Evolutionary conservation across 2,329 filamentous ascomycete genomes (phyloP).

Genomic region (Myotisia sp.): DNA sequence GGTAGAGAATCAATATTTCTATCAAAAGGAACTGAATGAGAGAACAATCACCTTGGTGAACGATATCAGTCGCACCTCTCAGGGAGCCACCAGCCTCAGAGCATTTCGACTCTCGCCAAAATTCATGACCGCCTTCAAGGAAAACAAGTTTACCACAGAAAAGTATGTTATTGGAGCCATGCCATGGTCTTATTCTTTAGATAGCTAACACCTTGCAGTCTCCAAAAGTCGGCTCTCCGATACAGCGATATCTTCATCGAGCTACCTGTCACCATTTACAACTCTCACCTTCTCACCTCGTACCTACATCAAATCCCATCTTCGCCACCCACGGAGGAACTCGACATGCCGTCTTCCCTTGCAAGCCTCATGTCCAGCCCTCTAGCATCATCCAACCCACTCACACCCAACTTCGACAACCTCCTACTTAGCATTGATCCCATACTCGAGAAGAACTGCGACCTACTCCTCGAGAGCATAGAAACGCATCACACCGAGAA

Average conservation of each 20-base stretch:
- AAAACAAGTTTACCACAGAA: constrained; percentile 94
- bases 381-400: constrained; percentile 44
- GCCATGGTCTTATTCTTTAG: constrained; percentile 3
- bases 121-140: constrained; percentile 88
- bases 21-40: constrained; percentile 85
- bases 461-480: constrained; percentile 89
- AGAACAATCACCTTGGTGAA: constrained; percentile 79
- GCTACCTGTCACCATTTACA: constrained; percentile 78
- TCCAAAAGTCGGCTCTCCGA: constrained; percentile 85
- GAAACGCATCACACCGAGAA: constrained; percentile 96
- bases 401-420: constrained; percentile 77
- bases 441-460: constrained; percentile 95
- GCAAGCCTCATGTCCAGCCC: constrained; percentile 58
- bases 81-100: constrained; percentile 75
- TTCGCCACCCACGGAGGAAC: constrained; percentile 48
- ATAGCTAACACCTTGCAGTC: constrained; percentile 37
- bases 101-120: constrained; percentile 78
- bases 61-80: constrained; percentile 87
- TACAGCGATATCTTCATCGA: constrained; percentile 91
- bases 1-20: constrained; percentile 95
- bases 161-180: constrained; percentile 45
- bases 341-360: constrained; percentile 65
- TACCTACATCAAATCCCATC: constrained; percentile 85
- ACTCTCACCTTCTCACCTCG: constrained; percentile 90
- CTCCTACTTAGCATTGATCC: constrained; percentile 91